These are phyloP conservation scores for Clohesyomyces aquaticus DNA, from an alignment of 495 filamentous ascomycete genomes.

Conservation along the genomic window DNA sequence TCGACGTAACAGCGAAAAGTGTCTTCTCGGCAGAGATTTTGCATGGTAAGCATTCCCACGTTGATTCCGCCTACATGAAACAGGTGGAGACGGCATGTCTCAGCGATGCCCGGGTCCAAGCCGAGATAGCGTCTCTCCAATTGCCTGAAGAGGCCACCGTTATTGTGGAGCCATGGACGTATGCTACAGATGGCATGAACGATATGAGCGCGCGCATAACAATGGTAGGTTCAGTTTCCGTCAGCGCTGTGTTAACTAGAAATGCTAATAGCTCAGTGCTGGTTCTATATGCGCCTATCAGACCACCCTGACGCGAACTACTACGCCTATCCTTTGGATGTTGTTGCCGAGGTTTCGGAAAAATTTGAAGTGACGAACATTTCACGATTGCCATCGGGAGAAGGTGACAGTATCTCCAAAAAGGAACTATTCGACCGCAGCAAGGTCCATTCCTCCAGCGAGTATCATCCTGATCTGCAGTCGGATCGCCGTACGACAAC, in stretches of 20 bases:
- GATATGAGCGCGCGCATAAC: constrained; percentile 47
- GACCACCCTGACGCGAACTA: constrained; percentile 24
- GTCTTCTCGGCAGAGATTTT: constrained; percentile 14
- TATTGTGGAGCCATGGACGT: constrained; percentile 49
- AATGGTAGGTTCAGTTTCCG: constrained; percentile 37
- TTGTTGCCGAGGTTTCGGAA: constrained; percentile 29
- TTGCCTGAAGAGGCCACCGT: constrained; percentile 45
- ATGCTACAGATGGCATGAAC: constrained; percentile 50
- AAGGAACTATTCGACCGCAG: constrained; percentile 5
- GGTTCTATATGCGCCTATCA: constrained; percentile 31
- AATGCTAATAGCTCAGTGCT: constrained; percentile 19
- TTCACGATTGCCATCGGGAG: constrained; percentile 17
- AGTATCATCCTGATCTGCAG: constrained; percentile 33
- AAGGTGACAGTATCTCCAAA: constrained; percentile 7
- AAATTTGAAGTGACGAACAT: constrained; percentile 21
- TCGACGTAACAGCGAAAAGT: not conserved
- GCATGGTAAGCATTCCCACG: constrained; percentile 22
- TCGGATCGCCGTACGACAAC: constrained; percentile 14
- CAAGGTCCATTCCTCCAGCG: constrained; percentile 30
- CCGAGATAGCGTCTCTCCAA: constrained; percentile 39
- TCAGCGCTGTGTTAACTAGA: too few relatives aligned
- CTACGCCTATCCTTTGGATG: constrained; percentile 32
- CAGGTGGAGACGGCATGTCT: constrained; percentile 25
- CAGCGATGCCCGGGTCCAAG: constrained; percentile 24
- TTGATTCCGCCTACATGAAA: constrained; percentile 31